phyloP scores from a whole-genome alignment of 1,284 basidiomycete species.

The Ceratobasidium sp. region DNA sequence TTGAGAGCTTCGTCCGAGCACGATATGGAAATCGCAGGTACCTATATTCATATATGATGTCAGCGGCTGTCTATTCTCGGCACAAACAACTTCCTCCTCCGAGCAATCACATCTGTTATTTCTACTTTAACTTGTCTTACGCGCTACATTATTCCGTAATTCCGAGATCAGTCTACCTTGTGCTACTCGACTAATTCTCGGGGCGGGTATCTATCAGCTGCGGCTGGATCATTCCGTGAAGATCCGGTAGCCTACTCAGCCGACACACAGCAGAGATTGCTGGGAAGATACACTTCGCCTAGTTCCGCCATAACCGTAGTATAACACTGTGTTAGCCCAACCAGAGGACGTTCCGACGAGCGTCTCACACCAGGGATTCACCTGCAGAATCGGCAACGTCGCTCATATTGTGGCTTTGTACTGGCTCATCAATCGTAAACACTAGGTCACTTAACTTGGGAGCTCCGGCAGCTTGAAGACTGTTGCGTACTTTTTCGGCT shows the following conservation, averaged over 20 bases:
- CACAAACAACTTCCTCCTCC: too few relatives aligned
- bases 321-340: neutral
- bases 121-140: too few relatives aligned
- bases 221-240: constrained; percentile 32
- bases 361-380: neutral
- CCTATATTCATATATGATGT: too few relatives aligned
- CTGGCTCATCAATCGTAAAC: neutral
- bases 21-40: too few relatives aligned
- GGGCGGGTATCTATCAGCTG: constrained; percentile 5
- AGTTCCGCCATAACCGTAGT: neutral
- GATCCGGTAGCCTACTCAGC: constrained; percentile 15
- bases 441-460: neutral
- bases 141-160: neutral
- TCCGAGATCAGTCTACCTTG: neutral
- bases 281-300: constrained; percentile 13
- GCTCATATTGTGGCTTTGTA: neutral
- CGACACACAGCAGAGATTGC: constrained; percentile 12
- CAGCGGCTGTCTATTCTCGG: too few relatives aligned
- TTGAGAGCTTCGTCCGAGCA: too few relatives aligned
- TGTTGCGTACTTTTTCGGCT: neutral
- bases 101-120: too few relatives aligned
- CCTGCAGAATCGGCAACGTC: neutral
- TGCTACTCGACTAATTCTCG: neutral
- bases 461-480: too few relatives aligned
- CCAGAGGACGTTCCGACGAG: neutral